Percentiles rank a stretch among this genome's conserved stretches.
phyloP scores from a whole-genome alignment of 768 basidiomycete genomes.

The Grammothele lineata region DNA sequence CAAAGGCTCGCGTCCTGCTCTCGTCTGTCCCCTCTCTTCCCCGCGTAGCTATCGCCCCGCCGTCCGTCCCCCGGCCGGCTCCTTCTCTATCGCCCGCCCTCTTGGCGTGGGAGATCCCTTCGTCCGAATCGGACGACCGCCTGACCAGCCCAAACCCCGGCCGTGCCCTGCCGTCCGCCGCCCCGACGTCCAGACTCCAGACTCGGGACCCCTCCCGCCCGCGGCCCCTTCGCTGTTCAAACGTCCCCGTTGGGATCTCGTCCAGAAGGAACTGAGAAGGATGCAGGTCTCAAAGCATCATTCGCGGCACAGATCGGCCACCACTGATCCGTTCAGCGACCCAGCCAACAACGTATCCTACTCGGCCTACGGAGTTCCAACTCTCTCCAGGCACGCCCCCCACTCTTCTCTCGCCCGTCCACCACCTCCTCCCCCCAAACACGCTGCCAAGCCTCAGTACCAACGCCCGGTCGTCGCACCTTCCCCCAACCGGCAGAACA shows the following conservation, averaged over 20 bases:
- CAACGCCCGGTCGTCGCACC: slow-evolving; percentile 18
- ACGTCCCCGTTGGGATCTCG: too few species aligned
- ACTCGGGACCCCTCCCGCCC: too few species aligned
- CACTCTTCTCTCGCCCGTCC: not conserved
- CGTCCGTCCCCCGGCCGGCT: not conserved
- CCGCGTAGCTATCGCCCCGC: not conserved
- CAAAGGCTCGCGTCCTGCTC: too few species aligned
- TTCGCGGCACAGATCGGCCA: slow-evolving; percentile 22
- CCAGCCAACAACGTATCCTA: slow-evolving; percentile 25
- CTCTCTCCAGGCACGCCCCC: slow-evolving; percentile 26
- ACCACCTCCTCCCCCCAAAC: slow-evolving; percentile 34
- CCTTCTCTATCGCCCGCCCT: not conserved
- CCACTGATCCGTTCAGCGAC: slow-evolving; percentile 28
- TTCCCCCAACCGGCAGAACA: slow-evolving; percentile 36
- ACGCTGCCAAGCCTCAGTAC: slow-evolving; percentile 30
- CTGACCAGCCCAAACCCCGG: slow-evolving; percentile 10
- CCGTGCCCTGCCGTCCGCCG: not conserved
- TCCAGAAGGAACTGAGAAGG: slow-evolving; percentile 13
- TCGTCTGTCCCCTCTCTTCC: not conserved
- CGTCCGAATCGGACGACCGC: slow-evolving; percentile 12
- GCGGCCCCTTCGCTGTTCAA: too few species aligned
- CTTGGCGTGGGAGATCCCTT: slow-evolving; percentile 24
- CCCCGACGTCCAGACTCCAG: too few species aligned
- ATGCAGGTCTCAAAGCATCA: slow-evolving; percentile 27
- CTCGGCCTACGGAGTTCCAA: slow-evolving; percentile 28